A percentile compares a stretch with the other conserved stretches of the same genome.
These are phyloP conservation scores for Irpex rosettiformis DNA, from an alignment of 1,284 basidiomycete genomes.

Conservation along the genomic window DNA sequence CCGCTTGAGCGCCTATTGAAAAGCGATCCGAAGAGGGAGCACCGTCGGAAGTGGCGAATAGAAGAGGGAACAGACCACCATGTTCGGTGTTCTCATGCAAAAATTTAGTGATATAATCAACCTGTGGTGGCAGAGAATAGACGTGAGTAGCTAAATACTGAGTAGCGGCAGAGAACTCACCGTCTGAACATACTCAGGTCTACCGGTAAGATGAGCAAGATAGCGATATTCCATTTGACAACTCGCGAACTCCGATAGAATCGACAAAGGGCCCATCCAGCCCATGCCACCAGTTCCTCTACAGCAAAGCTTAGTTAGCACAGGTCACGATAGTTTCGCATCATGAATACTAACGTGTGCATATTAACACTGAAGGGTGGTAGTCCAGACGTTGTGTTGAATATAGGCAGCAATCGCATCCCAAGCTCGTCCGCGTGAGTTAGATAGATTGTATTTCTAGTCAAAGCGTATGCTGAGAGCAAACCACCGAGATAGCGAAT, in stretches of 20 bases:
- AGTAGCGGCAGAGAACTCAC: not conserved
- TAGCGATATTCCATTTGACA: conserved; percentile 59
- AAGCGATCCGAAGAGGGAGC: not conserved
- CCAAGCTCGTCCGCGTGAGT: conserved; percentile 49
- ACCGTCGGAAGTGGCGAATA: conserved; percentile 7
- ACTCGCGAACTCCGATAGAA: conserved; percentile 42
- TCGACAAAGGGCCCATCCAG: conserved; percentile 8
- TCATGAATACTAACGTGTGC: conserved; percentile 27
- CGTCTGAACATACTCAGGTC: conserved; percentile 36
- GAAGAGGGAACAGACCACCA: conserved; percentile 10
- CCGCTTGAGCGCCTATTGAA: conserved; percentile 58
- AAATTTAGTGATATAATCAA: conserved; percentile 10
- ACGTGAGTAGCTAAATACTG: conserved; percentile 15
- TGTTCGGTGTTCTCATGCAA: conserved; percentile 8
- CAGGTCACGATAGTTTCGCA: not conserved
- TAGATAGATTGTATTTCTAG: conserved; percentile 45
- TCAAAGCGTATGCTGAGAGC: conserved; percentile 63
- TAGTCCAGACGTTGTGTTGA: conserved; percentile 45
- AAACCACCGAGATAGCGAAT: conserved; percentile 70
- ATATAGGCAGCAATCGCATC: conserved; percentile 42
- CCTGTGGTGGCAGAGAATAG: not conserved
- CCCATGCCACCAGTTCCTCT: conserved; percentile 10
- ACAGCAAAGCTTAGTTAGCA: not conserved
- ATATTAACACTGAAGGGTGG: conserved; percentile 44
- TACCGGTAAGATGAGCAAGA: conserved; percentile 39